Conservation (phyloP, 345 rosid species). For the Lepidium sativum region DNA sequence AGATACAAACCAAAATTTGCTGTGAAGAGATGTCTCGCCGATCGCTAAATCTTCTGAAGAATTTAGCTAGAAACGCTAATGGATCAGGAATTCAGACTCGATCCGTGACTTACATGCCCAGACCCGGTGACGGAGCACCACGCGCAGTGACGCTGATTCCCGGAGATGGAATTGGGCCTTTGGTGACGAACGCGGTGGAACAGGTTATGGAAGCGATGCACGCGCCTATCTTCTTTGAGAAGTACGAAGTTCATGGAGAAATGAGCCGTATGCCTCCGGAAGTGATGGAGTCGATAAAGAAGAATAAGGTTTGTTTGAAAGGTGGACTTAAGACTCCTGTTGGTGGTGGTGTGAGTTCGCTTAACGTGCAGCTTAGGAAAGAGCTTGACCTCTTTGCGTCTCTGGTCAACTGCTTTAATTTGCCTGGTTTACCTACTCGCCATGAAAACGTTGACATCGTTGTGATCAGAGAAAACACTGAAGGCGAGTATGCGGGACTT, state of each 20-base stretch:
- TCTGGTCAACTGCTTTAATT: conserved; percentile 71
- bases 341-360: conserved; percentile 92
- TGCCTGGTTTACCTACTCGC: conserved; percentile 84
- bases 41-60: conserved; percentile 35
- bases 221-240: conserved; percentile 91
- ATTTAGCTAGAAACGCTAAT: conserved; percentile 27
- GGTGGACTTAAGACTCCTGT: conserved; percentile 91
- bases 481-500: conserved; percentile 90
- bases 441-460: conserved; percentile 89
- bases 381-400: conserved; percentile 95
- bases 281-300: conserved; percentile 81
- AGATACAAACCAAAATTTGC: conserved; percentile 7
- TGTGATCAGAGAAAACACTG: conserved; percentile 93
- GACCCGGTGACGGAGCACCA: conserved; percentile 96
- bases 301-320: conserved; percentile 92
- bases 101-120: conserved; percentile 95
- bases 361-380: conserved; percentile 75
- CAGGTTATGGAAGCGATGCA: conserved; percentile 98
- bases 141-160: conserved; percentile 83
- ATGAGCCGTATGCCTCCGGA: conserved; percentile 77
- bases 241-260: conserved; percentile 83
- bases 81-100: conserved; percentile 32
- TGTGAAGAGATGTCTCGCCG: conserved; percentile 29
- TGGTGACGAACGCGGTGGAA: conserved; percentile 84
- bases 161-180: conserved; percentile 94